Evolutionary conservation across 345 rosid species (phyloP).

Genomic region (Heritiera fomes): DNA sequence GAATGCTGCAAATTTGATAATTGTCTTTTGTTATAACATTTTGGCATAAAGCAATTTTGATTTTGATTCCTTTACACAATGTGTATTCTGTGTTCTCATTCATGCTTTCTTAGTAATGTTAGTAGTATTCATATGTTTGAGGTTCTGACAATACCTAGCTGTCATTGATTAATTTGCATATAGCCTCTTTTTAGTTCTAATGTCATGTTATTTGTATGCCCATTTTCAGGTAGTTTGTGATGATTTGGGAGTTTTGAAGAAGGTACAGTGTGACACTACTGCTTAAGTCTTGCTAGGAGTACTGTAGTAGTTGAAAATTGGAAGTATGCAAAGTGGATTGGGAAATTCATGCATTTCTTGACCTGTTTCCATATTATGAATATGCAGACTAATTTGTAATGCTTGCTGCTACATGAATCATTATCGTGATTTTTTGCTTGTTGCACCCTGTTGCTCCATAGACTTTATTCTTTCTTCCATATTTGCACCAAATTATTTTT

Average conservation of each 20-base stretch:
- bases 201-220: conserved; percentile 23
- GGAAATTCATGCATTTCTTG: no score
- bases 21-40: background rate
- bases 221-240: conserved; percentile 72
- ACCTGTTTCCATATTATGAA: no score
- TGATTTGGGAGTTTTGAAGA: conserved; percentile 85
- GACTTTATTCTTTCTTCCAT: background rate
- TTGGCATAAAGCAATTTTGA: background rate
- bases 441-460: background rate
- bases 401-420: background rate
- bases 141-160: background rate
- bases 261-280: conserved; percentile 49
- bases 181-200: conserved; percentile 6
- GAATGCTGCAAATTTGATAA: conserved; percentile 11
- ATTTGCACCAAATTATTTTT: background rate
- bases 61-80: background rate
- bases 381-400: background rate
- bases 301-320: background rate
- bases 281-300: background rate
- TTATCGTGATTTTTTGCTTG: background rate
- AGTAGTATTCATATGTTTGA: background rate
- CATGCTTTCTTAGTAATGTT: background rate
- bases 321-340: background rate
- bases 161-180: conserved; percentile 8
- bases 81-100: background rate